A percentile compares a stretch with the other conserved stretches of the same genome.
Conservation (phyloP, 345 rosid species). For the Syzygium oleosum region DNA sequence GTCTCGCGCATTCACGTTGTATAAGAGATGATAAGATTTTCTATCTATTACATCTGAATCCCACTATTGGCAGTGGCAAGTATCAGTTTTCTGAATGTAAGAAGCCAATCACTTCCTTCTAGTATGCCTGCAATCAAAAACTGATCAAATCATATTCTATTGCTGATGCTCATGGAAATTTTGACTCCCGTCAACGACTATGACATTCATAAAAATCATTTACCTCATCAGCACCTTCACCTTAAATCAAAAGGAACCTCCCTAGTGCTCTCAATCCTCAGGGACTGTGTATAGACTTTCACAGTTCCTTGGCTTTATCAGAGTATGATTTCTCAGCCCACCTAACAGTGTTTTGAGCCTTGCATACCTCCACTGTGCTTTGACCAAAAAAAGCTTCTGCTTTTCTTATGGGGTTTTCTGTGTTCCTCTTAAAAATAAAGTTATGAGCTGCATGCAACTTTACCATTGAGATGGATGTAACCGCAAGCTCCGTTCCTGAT, state of each 20-base stretch:
- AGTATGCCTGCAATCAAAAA: neutral
- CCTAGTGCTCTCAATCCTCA: neutral
- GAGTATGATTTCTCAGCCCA: neutral
- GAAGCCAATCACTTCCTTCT: neutral
- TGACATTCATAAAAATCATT: neutral
- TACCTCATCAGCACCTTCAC: neutral
- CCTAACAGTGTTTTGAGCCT: neutral
- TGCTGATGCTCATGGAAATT: neutral
- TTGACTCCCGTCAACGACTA: neutral
- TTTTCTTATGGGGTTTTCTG: neutral
- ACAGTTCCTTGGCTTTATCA: neutral
- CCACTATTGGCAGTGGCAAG: neutral
- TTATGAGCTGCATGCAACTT: neutral
- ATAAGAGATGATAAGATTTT: neutral
- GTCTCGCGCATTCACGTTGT: neutral
- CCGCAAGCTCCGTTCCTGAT: neutral
- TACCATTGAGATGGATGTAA: neutral
- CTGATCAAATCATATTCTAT: neutral
- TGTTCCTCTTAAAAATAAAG: neutral
- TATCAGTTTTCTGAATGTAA: neutral
- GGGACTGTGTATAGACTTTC: neutral
- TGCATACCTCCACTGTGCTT: neutral
- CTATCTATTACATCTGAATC: neutral
- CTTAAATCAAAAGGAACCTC: neutral
- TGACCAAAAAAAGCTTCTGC: neutral